These are phyloP conservation scores for Polytrichum commune DNA, from an alignment of 225 moss, liverwort and hornwort species.

Conservation along the genomic window DNA sequence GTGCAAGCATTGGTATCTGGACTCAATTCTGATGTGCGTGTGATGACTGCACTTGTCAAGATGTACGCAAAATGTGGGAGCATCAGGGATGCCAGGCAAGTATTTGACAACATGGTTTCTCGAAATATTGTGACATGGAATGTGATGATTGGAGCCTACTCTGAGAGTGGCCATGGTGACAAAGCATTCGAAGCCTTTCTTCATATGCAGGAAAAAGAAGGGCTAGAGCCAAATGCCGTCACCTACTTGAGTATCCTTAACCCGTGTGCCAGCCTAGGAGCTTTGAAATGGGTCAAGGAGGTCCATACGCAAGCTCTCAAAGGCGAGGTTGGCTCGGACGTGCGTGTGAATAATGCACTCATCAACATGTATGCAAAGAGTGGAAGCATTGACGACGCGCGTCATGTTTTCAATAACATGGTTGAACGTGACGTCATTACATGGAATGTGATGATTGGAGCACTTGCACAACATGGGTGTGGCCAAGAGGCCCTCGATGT, in stretches of 20 bases:
- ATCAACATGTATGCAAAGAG: background rate
- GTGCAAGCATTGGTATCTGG: background rate
- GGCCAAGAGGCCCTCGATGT: constrained; percentile 3
- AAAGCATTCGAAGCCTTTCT: background rate
- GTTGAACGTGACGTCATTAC: too few relatives aligned
- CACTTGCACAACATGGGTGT: constrained; percentile 4
- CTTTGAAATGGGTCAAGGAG: constrained; percentile 5
- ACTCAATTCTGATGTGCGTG: background rate
- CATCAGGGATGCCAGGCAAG: constrained; percentile 9
- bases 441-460: constrained; percentile 1
- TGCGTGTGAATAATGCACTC: background rate
- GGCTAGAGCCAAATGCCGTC: background rate
- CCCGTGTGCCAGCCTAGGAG: background rate
- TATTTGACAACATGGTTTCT: constrained; percentile 6
- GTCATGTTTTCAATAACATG: background rate
- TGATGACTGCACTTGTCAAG: background rate
- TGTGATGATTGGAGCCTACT: too few relatives aligned
- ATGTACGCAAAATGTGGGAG: constrained; percentile 14
- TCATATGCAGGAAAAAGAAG: constrained; percentile 2
- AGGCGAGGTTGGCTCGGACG: background rate
- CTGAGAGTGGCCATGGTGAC: background rate
- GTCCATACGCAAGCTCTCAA: background rate
- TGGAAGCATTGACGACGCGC: background rate
- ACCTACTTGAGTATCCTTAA: constrained; percentile 11
- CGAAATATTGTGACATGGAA: constrained; percentile 5